Conservation (phyloP, 2,329 filamentous ascomycete species). For the Fusarium neocosmosporiellum region DNA sequence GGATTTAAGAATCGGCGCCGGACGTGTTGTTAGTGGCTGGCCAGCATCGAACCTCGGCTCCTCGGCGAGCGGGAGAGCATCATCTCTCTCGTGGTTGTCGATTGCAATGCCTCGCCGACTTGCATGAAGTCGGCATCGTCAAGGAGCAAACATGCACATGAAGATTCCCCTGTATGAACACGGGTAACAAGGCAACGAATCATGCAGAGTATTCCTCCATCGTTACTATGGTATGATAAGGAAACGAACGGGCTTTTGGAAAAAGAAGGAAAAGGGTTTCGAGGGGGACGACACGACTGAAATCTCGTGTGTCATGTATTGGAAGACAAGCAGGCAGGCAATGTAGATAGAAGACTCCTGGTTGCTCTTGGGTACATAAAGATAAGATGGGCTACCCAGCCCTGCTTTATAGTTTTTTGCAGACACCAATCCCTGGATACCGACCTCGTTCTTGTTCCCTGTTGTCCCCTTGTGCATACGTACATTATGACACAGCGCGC, state of each 20-base stretch:
- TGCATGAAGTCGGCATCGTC: constrained; percentile 22
- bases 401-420: constrained; percentile 45
- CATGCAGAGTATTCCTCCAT: constrained; percentile 37
- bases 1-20: constrained; percentile 17
- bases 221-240: constrained; percentile 30
- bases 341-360: constrained; percentile 43
- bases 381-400: constrained; percentile 40
- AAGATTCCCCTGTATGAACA: constrained; percentile 29
- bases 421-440: neutral
- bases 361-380: constrained; percentile 39
- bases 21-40: constrained; percentile 25
- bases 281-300: constrained; percentile 27
- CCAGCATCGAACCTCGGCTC: constrained; percentile 21
- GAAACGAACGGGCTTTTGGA: constrained; percentile 29
- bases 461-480: constrained; percentile 10
- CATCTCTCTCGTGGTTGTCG: constrained; percentile 15
- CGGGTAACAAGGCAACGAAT: constrained; percentile 31
- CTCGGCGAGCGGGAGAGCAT: constrained; percentile 11
- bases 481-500: constrained; percentile 5
- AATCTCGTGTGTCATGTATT: constrained; percentile 19
- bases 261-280: constrained; percentile 32
- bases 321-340: constrained; percentile 29
- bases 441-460: constrained; percentile 25
- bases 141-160: constrained; percentile 31
- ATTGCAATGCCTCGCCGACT: constrained; percentile 5